A percentile compares a stretch with the other conserved stretches of the same genome.
Conservation (phyloP, 805 yeast species). For the Zygosaccharomyces bisporus region DNA sequence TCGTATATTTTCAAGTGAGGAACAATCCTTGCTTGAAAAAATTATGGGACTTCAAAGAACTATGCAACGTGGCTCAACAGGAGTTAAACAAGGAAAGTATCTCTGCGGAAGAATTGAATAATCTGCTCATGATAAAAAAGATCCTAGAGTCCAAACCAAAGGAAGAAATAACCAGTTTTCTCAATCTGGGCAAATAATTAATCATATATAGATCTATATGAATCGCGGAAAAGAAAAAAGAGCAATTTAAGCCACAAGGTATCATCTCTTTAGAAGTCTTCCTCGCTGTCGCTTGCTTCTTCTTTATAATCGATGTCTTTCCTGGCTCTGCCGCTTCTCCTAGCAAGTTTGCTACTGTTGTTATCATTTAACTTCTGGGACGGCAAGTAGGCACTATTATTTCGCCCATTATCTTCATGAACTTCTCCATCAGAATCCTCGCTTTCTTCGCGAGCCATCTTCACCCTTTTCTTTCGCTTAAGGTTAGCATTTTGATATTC, state of each 20-base stretch:
- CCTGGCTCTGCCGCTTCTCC: slow-evolving; percentile 41
- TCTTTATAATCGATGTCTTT: slow-evolving; percentile 38
- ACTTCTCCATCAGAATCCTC: slow-evolving; percentile 20
- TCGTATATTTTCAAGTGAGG: slow-evolving; percentile 38
- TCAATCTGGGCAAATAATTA: slow-evolving; percentile 34
- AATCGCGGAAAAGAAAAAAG: neutral
- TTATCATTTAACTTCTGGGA: slow-evolving; percentile 11
- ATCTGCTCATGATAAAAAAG: slow-evolving; percentile 52
- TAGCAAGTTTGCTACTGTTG: slow-evolving; percentile 24
- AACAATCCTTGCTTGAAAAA: slow-evolving; percentile 31
- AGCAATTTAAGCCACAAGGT: neutral
- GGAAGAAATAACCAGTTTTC: slow-evolving; percentile 57
- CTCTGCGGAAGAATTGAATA: slow-evolving; percentile 42
- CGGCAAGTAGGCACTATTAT: slow-evolving; percentile 25
- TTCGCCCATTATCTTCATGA: slow-evolving; percentile 17
- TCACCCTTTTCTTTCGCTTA: slow-evolving; percentile 12
- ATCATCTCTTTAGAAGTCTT: slow-evolving; percentile 18
- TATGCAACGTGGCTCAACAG: slow-evolving; percentile 42
- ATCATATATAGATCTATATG: neutral
- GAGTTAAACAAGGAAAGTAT: slow-evolving; percentile 21
- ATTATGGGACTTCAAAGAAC: slow-evolving; percentile 44
- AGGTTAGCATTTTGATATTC: slow-evolving; percentile 22
- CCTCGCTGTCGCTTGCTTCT: slow-evolving; percentile 35
- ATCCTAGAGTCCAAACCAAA: slow-evolving; percentile 68
- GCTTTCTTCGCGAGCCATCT: neutral